These are phyloP conservation scores for Pseudogymnoascus sp. DNA, from an alignment of 2,329 filamentous ascomycete genomes.

Conservation along the genomic window DNA sequence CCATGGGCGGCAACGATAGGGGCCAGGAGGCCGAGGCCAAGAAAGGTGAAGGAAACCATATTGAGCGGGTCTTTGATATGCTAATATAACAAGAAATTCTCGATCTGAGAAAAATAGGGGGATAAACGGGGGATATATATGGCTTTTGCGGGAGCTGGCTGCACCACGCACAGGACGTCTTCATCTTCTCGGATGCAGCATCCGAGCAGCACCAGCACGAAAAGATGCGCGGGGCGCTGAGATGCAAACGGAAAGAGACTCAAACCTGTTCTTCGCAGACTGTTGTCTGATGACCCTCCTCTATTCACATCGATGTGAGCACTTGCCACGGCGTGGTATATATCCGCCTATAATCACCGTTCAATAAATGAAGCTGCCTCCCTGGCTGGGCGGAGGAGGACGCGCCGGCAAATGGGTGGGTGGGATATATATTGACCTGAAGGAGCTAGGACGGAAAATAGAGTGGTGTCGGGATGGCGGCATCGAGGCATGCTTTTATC, in stretches of 20 bases:
- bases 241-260: background rate
- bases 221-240: background rate
- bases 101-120: background rate
- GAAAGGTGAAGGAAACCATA: background rate
- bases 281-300: background rate
- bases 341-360: background rate
- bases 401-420: background rate
- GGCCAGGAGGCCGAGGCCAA: slow-evolving; percentile 14
- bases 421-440: background rate
- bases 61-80: background rate
- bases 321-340: background rate
- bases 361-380: background rate
- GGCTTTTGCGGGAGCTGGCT: background rate
- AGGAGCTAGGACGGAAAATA: background rate
- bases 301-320: background rate
- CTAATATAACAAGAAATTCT: background rate
- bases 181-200: background rate
- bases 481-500: background rate
- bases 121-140: background rate
- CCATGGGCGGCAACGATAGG: slow-evolving; percentile 25
- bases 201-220: background rate
- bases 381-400: background rate
- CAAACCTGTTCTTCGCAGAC: background rate
- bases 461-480: background rate
- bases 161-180: background rate